Evolutionary conservation across 1,284 basidiomycete species (phyloP), one percentile per base, ranked within the genome.

Genomic region (Austropuccinia psidii): DNA sequence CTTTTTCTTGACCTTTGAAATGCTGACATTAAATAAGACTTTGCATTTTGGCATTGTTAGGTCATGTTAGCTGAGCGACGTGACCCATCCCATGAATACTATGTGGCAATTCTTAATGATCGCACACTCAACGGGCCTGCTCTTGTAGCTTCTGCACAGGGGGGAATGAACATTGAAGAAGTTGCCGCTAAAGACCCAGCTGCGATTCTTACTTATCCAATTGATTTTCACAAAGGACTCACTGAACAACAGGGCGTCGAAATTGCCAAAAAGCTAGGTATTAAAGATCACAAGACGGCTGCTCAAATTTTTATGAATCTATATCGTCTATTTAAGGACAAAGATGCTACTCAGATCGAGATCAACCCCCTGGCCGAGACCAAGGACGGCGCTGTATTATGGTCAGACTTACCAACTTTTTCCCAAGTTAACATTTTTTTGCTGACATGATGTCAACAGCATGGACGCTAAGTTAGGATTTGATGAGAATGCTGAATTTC

Each of bases 391-490:
- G 87, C 86, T 77, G 93, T 98, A 65, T 88, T 99, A 69, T 98
- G 94, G 91, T 91, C 78, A 78, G 85, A 82, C 15, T 60, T 9
- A 41, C 31, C 66, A 24, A 21, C 41, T n/a, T 15, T 7, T 19
- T 24, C 37, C 41, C 8, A 75, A 67, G 75, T 43, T 55, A 68
- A 52, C 52, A 52, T 60, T 74, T 66, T 72, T n/a, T 27, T 50
- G 15, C 33, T 45, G 43, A 75, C 41, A 60, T 41, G 57, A 39
- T 29, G 15, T 52, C 73, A 49, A 6, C 76, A 93, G 93, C 85
- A 98, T 99, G 96, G 96, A 99, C 82, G 96, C 96, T 81, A 99
- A 99, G 83, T 92, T 98, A 77, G 93, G 94, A 49, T 98, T 99
- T 79, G 96, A 99, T 80, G 96, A 99, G 82, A 98, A 99, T 80